These are phyloP conservation scores for Eucommia ulmoides DNA, from an alignment of 257 asterid species.

Conservation along the genomic window DNA sequence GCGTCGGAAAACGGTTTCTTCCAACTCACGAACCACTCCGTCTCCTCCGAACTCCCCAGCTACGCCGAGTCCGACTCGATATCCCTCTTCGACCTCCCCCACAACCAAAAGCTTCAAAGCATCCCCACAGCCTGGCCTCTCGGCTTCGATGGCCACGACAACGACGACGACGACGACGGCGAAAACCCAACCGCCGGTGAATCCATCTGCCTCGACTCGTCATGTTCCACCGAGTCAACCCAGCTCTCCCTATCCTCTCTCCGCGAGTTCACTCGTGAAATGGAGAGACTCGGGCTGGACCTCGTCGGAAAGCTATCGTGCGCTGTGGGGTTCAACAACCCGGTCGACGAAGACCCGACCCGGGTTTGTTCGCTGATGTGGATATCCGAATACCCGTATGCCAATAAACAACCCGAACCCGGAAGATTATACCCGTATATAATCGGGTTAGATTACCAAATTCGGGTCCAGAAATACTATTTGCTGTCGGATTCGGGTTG, in stretches of 20 bases:
- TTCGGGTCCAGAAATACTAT: slow-evolving; percentile 21
- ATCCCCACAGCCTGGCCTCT: slow-evolving; percentile 61
- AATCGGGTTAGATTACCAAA: slow-evolving; percentile 44
- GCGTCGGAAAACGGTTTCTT: slow-evolving; percentile 46
- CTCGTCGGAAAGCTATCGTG: slow-evolving; percentile 34
- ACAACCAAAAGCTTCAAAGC: slow-evolving; percentile 17
- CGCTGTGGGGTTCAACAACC: slow-evolving; percentile 43
- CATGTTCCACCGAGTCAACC: slow-evolving; percentile 20
- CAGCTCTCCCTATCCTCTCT: slow-evolving; percentile 21
- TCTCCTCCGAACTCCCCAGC: slow-evolving; percentile 30
- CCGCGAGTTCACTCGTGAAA: slow-evolving; percentile 31
- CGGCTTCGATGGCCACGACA: slow-evolving; percentile 34
- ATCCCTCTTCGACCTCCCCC: slow-evolving; percentile 24
- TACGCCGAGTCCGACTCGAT: slow-evolving; percentile 33
- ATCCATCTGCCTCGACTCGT: slow-evolving; percentile 42
- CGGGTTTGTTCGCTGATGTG: slow-evolving; percentile 37
- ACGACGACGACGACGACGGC: slow-evolving; percentile 17
- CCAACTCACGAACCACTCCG: slow-evolving; percentile 48
- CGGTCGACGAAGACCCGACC: slow-evolving; percentile 18
- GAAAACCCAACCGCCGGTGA: slow-evolving; percentile 15
- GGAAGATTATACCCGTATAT: slow-evolving; percentile 62
- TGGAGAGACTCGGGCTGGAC: slow-evolving; percentile 46
- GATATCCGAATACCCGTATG: slow-evolving; percentile 31
- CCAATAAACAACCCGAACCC: slow-evolving; percentile 12
- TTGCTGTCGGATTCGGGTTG: slow-evolving; percentile 58